Evolutionary conservation across 2,329 filamentous ascomycete genomes (phyloP), one percentile per base, ranked within the genome.

Genomic region (Helminthosporium solani): DNA sequence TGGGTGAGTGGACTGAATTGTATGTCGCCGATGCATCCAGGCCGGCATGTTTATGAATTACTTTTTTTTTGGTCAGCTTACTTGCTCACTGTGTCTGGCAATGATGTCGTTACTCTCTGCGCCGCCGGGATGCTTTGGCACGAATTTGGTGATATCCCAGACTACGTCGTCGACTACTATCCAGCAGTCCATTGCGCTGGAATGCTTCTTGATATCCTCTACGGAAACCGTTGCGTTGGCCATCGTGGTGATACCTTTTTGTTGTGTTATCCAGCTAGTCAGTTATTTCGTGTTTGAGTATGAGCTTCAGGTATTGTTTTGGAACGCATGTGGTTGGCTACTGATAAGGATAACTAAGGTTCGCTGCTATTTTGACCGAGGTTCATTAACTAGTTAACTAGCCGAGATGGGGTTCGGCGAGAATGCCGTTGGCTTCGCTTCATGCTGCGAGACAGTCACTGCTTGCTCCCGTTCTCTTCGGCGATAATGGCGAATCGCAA

Each of bases 151-250:
- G 25, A 87, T 67, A 61, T 87, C 81, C 71, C 83, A 86, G 4
- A 87, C 81, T 51, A 79, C 76, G 35, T 78, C 77, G 60, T 86
- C 78, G 7, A 87, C 77, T 1, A 85, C 82, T 35, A 87, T 78
- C 85, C 85, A 88, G 53, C 70, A 72, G 31, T 52, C 48, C 12
- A 44, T 23, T 9, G 41, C 40, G 25, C 34, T 47, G n/a, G 49
- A 46, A 19, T 58, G 46, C 34, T 44, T 44, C 21, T 51, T 46
- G 43, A 57, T 48, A 16, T 56, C 54, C 9, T 54, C 53, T 2
- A 58, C 38, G 4, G 51, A 41, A 3, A 57, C 31, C 9, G 16
- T 34, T 15, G 40, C 18, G 20, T 42, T 31, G 9, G 30, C 18
- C 40, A 42, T 42, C 7, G 20, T 31, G 20, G 5, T 9, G 9